phyloP scores from a whole-genome alignment of 225 moss, liverwort and hornwort species.

The Pleurozium schreberi region DNA sequence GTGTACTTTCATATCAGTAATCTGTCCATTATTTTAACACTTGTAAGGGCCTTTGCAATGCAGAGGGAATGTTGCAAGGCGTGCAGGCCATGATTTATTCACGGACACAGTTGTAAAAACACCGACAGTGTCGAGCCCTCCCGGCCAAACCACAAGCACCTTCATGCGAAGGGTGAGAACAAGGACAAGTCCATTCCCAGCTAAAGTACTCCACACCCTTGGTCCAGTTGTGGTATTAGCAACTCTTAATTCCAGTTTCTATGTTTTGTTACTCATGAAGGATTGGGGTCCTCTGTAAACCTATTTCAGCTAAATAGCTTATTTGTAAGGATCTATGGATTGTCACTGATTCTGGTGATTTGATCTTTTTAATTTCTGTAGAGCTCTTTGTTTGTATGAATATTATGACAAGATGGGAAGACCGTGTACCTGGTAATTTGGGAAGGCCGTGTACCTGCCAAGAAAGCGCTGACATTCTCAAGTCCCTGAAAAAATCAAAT shows the following conservation, averaged over 20 bases:
- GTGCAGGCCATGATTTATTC: constrained; percentile 24
- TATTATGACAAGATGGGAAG: background rate
- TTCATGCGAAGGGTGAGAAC: constrained; percentile 37
- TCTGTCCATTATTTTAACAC: background rate
- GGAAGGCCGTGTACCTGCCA: background rate
- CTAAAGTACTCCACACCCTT: constrained; percentile 29
- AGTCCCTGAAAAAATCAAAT: background rate
- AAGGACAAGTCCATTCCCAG: constrained; percentile 26
- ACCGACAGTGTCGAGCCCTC: constrained; percentile 9
- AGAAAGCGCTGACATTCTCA: background rate
- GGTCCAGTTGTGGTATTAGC: constrained; percentile 51
- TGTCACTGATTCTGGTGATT: background rate
- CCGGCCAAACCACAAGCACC: background rate
- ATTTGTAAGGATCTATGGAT: background rate
- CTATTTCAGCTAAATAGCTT: background rate
- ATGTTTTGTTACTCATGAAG: constrained; percentile 71
- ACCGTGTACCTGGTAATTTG: background rate
- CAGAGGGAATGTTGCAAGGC: constrained; percentile 48
- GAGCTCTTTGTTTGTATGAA: background rate
- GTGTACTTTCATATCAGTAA: background rate
- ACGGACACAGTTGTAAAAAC: constrained; percentile 20
- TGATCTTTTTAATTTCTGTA: background rate
- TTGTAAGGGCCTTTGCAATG: constrained; percentile 1
- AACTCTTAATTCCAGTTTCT: constrained; percentile 50
- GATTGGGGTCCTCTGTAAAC: constrained; percentile 65